Base-by-base conservation (phyloP, 805 yeast species). In the Starmerella khaoyaiensis region DNA sequence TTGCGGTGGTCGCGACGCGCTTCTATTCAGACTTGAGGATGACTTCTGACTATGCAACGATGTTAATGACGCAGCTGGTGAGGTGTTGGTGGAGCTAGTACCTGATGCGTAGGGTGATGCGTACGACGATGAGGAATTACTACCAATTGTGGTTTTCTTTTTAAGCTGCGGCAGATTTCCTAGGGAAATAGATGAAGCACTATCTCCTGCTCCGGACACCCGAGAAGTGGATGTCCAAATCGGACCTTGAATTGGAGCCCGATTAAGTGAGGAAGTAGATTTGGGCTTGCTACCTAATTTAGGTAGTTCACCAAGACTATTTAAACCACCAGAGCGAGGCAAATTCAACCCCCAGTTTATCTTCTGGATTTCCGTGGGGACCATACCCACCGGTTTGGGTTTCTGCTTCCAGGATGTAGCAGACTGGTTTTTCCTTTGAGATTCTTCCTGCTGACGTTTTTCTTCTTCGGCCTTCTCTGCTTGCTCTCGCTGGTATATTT, bases 301-400 rank as follows among this genome's bases (percentile, higher is more conserved):
- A 1, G 51, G 51, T 26, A 48, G 41, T 20, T 33, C 34, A 2
- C 39, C 36, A 2, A 38, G 16, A 19, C 37, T 33, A 5, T 39
- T 24, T 15, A 35, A 18, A 11, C 42, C 38, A 14, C 30, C 27
- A 12, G 33, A 18, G 10, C 32, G 12, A 5, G 40, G 33, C 10
- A 40, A 30, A 4, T 17, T 26, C 8, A 7, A 14, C 23, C 45
- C 47, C 47, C 47, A 43, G 30, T 41, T 41, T 9, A 28, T 24
- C 16, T 22, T 21, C 24, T 24, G 38, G 4, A 37, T 27, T 2
- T 21, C 17, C 15, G 27, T 26, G 2, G 47, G 40, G 2, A 37
- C 28, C 15, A 39, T 40, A 6, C 36, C 35, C 22, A 23, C n/a
- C 2, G 35, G 15, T 14, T 11, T 7, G n/a, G 31, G 12, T 16